These are phyloP conservation scores for Scutellaria galericulata DNA, from an alignment of 257 asterid species.

Conservation along the genomic window DNA sequence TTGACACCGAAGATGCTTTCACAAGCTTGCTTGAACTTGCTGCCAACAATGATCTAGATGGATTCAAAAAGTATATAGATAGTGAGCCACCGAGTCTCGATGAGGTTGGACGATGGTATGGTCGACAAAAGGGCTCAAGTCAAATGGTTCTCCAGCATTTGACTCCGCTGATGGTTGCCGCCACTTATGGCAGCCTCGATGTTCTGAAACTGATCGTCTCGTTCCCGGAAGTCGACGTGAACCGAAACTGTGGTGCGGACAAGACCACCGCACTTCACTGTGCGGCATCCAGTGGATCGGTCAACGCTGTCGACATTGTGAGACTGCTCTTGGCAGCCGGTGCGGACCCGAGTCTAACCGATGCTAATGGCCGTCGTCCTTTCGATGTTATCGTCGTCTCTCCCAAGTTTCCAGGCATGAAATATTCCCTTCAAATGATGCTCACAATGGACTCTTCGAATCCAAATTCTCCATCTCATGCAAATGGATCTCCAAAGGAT, in stretches of 20 bases:
- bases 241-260: constrained; percentile 60
- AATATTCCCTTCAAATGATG: constrained; percentile 56
- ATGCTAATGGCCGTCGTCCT: constrained; percentile 69
- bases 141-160: constrained; percentile 76
- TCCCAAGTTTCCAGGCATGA: constrained; percentile 49
- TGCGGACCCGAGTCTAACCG: constrained; percentile 61
- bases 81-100: constrained; percentile 50
- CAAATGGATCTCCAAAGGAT: constrained; percentile 46
- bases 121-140: constrained; percentile 70
- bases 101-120: constrained; percentile 79
- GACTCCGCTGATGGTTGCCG: constrained; percentile 88
- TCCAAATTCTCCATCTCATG: constrained; percentile 50
- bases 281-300: constrained; percentile 82
- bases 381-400: constrained; percentile 53
- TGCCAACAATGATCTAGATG: constrained; percentile 70
- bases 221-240: constrained; percentile 67
- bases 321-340: constrained; percentile 69
- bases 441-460: constrained; percentile 44
- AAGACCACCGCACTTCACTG: constrained; percentile 79
- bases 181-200: constrained; percentile 78
- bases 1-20: constrained; percentile 59
- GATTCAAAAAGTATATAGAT: constrained; percentile 47
- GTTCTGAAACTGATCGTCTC: constrained; percentile 62
- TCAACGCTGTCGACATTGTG: constrained; percentile 49
- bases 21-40: constrained; percentile 77